phyloP scores from a whole-genome alignment of 345 rosid genomes.

The Stellera chamaejasme region DNA sequence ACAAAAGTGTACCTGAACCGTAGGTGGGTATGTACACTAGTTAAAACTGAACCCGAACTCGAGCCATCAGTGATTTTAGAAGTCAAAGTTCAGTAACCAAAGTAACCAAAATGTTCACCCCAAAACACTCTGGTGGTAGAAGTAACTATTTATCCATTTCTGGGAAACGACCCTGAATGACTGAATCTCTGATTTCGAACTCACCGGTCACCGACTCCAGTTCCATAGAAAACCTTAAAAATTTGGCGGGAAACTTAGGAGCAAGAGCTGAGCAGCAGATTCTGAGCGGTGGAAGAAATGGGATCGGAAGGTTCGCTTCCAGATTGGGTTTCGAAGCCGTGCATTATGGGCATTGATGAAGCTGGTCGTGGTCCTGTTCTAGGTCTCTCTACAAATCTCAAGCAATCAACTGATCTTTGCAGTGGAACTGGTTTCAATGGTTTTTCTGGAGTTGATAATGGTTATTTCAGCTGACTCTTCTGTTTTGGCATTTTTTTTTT shows the following conservation, averaged over 20 bases:
- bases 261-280: neutral
- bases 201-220: too few species aligned
- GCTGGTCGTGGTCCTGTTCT: constrained; percentile 96
- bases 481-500: neutral
- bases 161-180: too few species aligned
- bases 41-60: too few species aligned
- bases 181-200: too few species aligned
- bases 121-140: too few species aligned
- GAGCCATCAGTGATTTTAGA: too few species aligned
- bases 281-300: constrained; percentile 12
- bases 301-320: constrained; percentile 35
- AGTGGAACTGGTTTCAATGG: neutral
- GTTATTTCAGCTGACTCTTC: too few species aligned
- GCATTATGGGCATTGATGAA: constrained; percentile 95
- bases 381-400: constrained; percentile 21
- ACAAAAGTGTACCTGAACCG: too few species aligned
- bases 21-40: too few species aligned
- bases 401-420: neutral
- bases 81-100: too few species aligned
- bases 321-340: constrained; percentile 69
- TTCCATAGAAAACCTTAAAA: neutral
- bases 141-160: too few species aligned
- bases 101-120: too few species aligned
- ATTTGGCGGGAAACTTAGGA: constrained; percentile 13
- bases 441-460: neutral